Base-by-base conservation (phyloP, 495 filamentous ascomycete species). In the Physcia stellaris region DNA sequence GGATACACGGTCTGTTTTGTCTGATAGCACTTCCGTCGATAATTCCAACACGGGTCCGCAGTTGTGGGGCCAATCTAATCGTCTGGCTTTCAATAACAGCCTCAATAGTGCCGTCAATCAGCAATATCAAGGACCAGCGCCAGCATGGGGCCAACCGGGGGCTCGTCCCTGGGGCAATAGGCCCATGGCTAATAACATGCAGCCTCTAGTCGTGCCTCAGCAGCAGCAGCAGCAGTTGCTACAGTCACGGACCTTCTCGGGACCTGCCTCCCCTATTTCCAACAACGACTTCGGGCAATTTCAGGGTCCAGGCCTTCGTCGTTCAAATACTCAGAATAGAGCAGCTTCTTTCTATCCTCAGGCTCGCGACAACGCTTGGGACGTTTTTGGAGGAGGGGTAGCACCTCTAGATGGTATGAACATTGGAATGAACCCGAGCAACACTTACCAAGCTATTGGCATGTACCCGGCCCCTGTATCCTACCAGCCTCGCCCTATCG, bases 401-500 rank as follows among this genome's bases (percentile, higher is more conserved):
- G 32, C 29, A 35, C 47, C 20, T 21, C 47, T 27, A 46, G 52
- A 50, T 57, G 59, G 29, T 50, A 46, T 48, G 39, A 48, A 35
- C 28, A 30, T 46, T 32, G 42, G 46, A 6, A 58, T 58, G 48
- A 59, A 58, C 40, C 58, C 55, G 23, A 59, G 52, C 26, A 54
- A 59, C 42, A 38, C 55, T 28, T 65, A 63, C 36, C 62, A 63
- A 35, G 49, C 61, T 37, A 57, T 71, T 41, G 68, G 67, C 27
- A 44, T 71, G 40, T 77, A 74, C 52, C 57, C 66, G 10, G 50
- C 58, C 45, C 57, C 57, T 30, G 35, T 50, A 40, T 48, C 68
- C 19, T 92, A 83, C 56, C 75, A 76, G 39, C 71, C 80, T 45
- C 75, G 73, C 30, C 71, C 83, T 23, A 75, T 82, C 46, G 80